Conservation (phyloP, 148 eudicot genomes). For the Cornus controversa region DNA sequence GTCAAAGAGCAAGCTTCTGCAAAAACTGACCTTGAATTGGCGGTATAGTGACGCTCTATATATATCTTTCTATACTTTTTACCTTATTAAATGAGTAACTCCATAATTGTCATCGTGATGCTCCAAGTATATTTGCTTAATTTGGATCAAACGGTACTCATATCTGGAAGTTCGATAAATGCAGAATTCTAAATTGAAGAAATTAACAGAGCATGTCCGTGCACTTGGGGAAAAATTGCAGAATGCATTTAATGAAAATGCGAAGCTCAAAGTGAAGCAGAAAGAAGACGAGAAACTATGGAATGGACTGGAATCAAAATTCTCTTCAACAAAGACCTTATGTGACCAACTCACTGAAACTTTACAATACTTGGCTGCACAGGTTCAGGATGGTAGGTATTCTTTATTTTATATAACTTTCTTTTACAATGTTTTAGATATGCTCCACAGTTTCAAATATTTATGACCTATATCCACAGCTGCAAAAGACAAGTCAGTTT, state of each 20-base stretch:
- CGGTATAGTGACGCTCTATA: slow-evolving; percentile 42
- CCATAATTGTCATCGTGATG: neutral
- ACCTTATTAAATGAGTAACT: neutral
- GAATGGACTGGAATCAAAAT: slow-evolving; percentile 86
- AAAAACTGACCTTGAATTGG: slow-evolving; percentile 75
- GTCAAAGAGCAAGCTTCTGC: slow-evolving; percentile 93
- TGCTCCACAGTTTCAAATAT: slow-evolving; percentile 76
- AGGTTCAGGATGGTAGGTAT: slow-evolving; percentile 74
- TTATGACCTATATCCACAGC: too few species aligned
- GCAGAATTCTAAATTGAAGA: slow-evolving; percentile 87
- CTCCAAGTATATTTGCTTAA: neutral
- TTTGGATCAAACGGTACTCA: neutral
- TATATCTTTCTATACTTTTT: slow-evolving; percentile 12
- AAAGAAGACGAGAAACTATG: slow-evolving; percentile 91
- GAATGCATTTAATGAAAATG: slow-evolving; percentile 76
- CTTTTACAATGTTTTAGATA: slow-evolving; percentile 11
- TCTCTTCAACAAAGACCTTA: slow-evolving; percentile 69
- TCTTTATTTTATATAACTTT: neutral
- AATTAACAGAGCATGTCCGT: slow-evolving; percentile 60
- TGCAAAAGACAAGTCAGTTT: slow-evolving; percentile 69
- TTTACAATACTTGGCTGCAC: slow-evolving; percentile 63
- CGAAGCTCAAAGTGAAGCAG: slow-evolving; percentile 82
- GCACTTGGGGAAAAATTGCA: slow-evolving; percentile 77
- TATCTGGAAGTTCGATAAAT: slow-evolving; percentile 5
- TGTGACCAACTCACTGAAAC: slow-evolving; percentile 89